These are phyloP conservation scores for Dimocarpus longan DNA, from an alignment of 345 rosid species.

Conservation along the genomic window DNA sequence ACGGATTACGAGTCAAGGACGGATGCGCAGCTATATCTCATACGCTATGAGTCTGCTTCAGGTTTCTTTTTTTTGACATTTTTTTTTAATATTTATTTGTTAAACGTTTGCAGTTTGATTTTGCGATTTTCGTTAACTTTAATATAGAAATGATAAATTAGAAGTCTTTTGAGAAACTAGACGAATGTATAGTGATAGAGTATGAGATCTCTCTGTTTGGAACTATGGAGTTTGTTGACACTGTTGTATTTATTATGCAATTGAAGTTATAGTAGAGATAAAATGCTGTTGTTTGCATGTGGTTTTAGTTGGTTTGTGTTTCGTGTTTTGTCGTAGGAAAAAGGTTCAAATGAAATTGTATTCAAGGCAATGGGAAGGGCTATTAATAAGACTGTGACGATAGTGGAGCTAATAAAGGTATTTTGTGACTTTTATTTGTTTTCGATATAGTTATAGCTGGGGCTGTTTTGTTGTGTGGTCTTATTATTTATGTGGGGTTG, in stretches of 20 bases:
- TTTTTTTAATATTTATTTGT: neutral
- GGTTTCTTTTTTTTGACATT: conserved; percentile 29
- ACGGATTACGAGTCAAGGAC: conserved; percentile 83
- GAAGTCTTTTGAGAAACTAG: neutral
- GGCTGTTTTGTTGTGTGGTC: neutral
- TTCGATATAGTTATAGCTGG: neutral
- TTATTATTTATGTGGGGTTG: conserved; percentile 17
- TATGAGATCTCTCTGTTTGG: neutral
- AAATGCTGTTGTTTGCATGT: neutral
- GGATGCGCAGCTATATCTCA: conserved; percentile 85
- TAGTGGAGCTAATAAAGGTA: conserved; percentile 93
- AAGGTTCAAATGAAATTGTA: conserved; percentile 68
- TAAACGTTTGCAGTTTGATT: neutral
- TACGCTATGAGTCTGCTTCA: conserved; percentile 85
- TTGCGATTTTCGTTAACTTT: neutral
- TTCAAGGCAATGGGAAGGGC: conserved; percentile 99
- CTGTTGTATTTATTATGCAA: neutral
- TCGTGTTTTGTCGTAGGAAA: conserved; percentile 51
- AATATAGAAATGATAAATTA: neutral
- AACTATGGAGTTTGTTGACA: neutral
- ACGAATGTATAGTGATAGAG: neutral
- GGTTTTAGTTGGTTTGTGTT: neutral
- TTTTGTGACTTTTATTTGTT: neutral
- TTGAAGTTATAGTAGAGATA: neutral
- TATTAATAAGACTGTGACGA: conserved; percentile 90